Percentiles rank a stretch among this genome's conserved stretches.
Conservation (phyloP, 164 flowering plant genomes). For the Brasenia schreberi region DNA sequence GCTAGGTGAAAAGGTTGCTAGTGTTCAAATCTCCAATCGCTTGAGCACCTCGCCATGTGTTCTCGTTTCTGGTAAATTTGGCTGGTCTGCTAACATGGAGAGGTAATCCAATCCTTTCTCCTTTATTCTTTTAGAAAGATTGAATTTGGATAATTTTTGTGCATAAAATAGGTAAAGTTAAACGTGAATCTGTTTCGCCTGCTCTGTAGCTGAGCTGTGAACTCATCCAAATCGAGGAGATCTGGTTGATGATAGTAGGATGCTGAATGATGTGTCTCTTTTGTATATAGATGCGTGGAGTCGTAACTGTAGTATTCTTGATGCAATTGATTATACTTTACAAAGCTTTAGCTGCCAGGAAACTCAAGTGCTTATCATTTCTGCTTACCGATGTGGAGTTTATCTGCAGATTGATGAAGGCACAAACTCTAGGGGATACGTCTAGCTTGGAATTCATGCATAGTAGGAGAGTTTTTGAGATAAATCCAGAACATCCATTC, state of each 20-base stretch:
- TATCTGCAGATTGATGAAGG: slow-evolving; percentile 13
- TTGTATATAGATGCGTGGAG: too few relatives aligned
- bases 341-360: too few relatives aligned
- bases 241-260: too few relatives aligned
- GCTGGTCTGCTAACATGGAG: slow-evolving; percentile 99
- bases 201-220: too few relatives aligned
- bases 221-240: too few relatives aligned
- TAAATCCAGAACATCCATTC: slow-evolving; percentile 11
- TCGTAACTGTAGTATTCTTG: too few relatives aligned
- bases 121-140: not conserved
- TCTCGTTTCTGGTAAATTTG: slow-evolving; percentile 90
- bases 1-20: slow-evolving; percentile 79
- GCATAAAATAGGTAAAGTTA: not conserved
- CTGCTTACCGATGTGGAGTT: not conserved
- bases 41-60: slow-evolving; percentile 91
- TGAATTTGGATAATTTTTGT: slow-evolving; percentile 19
- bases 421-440: slow-evolving; percentile 14
- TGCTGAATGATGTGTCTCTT: too few relatives aligned
- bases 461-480: slow-evolving; percentile 14
- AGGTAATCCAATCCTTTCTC: slow-evolving; percentile 25
- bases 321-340: too few relatives aligned
- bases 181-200: not conserved
- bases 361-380: too few relatives aligned
- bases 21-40: slow-evolving; percentile 83
- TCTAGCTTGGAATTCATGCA: slow-evolving; percentile 13